phyloP scores from a whole-genome alignment of 1,139 yeast species.

The Magnusiomyces suaveolens region DNA sequence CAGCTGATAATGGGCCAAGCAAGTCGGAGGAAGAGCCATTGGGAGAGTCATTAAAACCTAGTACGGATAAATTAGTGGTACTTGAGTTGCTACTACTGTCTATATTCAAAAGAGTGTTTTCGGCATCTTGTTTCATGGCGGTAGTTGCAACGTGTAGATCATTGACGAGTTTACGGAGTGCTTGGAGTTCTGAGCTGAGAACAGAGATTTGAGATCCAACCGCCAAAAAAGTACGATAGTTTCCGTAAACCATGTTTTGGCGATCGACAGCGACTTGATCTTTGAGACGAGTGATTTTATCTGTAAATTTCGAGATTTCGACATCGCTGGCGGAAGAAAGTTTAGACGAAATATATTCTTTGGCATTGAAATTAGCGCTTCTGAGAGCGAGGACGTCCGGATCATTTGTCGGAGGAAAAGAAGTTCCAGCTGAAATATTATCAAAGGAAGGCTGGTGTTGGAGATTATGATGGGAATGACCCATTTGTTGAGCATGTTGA shows the following conservation, averaged over 20 bases:
- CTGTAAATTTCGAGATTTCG: slow-evolving; percentile 63
- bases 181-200: slow-evolving; percentile 56
- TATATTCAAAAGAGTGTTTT: slow-evolving; percentile 28
- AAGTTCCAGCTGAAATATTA: background rate
- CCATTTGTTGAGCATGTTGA: background rate
- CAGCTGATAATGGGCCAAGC: background rate
- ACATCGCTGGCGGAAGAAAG: slow-evolving; percentile 59
- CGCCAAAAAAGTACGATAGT: slow-evolving; percentile 61
- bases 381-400: slow-evolving; percentile 1
- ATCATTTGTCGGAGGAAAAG: background rate
- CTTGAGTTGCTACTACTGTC: background rate
- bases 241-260: slow-evolving; percentile 55
- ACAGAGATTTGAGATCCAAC: slow-evolving; percentile 56
- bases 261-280: slow-evolving; percentile 52
- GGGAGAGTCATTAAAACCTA: background rate
- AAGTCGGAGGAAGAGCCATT: background rate
- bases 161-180: slow-evolving; percentile 49
- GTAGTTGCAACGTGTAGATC: slow-evolving; percentile 55
- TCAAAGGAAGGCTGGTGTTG: background rate
- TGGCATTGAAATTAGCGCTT: slow-evolving; percentile 35
- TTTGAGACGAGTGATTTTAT: slow-evolving; percentile 45
- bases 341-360: slow-evolving; percentile 43
- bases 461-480: background rate
- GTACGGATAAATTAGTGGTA: background rate
- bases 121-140: slow-evolving; percentile 64